These are phyloP conservation scores for Wallacemonas sp. DNA, from an alignment of 208 protist genomes.

Conservation along the genomic window DNA sequence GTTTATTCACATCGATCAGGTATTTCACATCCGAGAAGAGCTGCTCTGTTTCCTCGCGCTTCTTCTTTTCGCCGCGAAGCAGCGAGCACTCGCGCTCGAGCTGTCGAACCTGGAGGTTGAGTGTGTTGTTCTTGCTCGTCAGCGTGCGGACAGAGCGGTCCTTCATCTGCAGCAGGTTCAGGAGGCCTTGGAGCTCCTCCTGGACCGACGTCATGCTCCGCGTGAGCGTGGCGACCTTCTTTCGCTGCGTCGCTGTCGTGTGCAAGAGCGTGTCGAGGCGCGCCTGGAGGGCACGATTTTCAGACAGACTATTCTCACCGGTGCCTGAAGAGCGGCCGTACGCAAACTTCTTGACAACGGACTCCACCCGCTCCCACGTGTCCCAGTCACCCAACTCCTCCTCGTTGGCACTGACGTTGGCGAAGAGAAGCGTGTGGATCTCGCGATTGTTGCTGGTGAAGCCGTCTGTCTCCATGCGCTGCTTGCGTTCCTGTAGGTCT, in stretches of 20 bases:
- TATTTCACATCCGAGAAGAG: constrained; percentile 52
- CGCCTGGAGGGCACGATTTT: constrained; percentile 28
- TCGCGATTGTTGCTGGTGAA: constrained; percentile 67
- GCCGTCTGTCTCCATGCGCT: constrained; percentile 48
- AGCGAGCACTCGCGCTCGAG: constrained; percentile 42
- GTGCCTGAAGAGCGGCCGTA: constrained; percentile 40
- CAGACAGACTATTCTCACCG: constrained; percentile 12
- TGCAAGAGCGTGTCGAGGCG: constrained; percentile 32
- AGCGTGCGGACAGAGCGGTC: constrained; percentile 52
- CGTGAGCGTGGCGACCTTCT: constrained; percentile 22
- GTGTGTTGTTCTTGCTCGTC: constrained; percentile 37
- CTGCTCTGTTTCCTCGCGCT: constrained; percentile 25
- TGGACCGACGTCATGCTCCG: constrained; percentile 30
- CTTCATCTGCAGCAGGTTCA: constrained; percentile 56
- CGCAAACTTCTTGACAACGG: constrained; percentile 67
- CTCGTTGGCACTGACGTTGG: constrained; percentile 25
- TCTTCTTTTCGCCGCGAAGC: constrained; percentile 29
- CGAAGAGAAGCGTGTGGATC: constrained; percentile 66
- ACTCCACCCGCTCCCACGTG: constrained; percentile 75
- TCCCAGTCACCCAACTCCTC: constrained; percentile 71
- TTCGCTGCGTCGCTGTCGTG: constrained; percentile 13
- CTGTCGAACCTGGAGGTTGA: constrained; percentile 51
- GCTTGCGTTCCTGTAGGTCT: constrained; percentile 59
- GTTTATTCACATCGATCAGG: constrained; percentile 76
- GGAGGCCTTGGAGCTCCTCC: constrained; percentile 52